Evolutionary conservation across 805 yeast species (phyloP), one percentile per base, ranked within the genome.

Genomic region (Kuraishia cidri): DNA sequence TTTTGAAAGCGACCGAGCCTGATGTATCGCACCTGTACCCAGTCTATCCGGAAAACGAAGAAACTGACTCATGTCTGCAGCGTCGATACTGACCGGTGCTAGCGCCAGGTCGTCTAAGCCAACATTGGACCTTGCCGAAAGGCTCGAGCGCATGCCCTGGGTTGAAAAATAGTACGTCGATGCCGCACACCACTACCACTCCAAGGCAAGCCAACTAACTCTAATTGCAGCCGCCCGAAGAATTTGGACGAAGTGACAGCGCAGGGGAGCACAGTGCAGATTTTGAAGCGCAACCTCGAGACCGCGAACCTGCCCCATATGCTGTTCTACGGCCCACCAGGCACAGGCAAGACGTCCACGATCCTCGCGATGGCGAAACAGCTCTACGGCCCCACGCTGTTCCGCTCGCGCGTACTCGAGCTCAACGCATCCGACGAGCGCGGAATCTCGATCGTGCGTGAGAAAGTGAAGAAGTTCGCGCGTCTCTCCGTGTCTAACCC

Each of bases 281-380:
- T 92, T 20, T 62, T 92, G 39, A 80, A 82, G 52, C 76, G 78
- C 48, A 82, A 95, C 1, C 55, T 92, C 13, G 66, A 74, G 36
- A 72, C 90, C 9, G 81, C 88, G 19, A 92, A 90, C 52, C 60
- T 85, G 35, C 97, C 97, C 3, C 95, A 85, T 53, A 80, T 85
- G 92, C 58, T 85, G 24, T 85, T 85, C 59, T 86, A 85, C 50
- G 95, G 95, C 0, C 95, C 95, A 1, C 95, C 95, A 30, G 95
- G 95, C 13, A 85, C 94, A 0, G 95, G 95, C 40, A 85, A 85
- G 47, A 85, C 95, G 0, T 84, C 95, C 2, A 86, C 95, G 0
- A 79, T 85, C 20, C 60, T 86, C 35, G 95, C 95, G 3, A 60
- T 85, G 43, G 86, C 94, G 3, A 79, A 72, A 43, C 85, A 84